Base-by-base conservation (phyloP, 2,329 filamentous ascomycete genomes). In the Neonectria hederae region DNA sequence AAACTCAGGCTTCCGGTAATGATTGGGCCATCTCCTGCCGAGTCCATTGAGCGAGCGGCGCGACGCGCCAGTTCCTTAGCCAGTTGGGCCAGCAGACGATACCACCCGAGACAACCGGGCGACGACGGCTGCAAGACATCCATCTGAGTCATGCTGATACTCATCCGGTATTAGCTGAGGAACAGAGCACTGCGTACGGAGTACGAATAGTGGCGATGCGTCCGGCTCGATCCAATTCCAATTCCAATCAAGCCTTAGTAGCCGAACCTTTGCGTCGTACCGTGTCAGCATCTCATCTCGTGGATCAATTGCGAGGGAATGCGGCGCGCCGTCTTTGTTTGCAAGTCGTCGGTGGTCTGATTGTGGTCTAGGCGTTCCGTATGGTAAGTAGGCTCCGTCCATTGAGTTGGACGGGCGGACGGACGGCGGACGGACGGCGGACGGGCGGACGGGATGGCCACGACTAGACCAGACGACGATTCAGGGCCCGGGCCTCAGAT, bases 21-120 rank as follows among this genome's bases (percentile, higher is more conserved):
- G 52, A 53, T 58, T 62, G 53, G 43, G n/a, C n/a, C n/a, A n/a
- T n/a, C n/a, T n/a, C n/a, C n/a, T 32, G 22, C 26, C n/a, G 24
- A n/a, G 8, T 6, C 10, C 13, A 8, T 24, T 51, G 43, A 59
- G 55, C 55, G 46, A 59, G 55, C 46, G 17, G 22, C 42, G 32
- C 28, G 17, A 17, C 42, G 32, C 28, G 30, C 32, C 43, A 30
- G 24, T 32, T 21, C n/a, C 17, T 21, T 30, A 49, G 46, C 32
- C 32, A 35, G 10, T 14, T 24, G 6, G 32, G 32, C 32, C 32
- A 19, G 22, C 17, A 49, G 46, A 10, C n/a, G n/a, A 28, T 13
- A 11, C 17, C 28, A 32, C 28, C 55, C 46, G 46, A 59, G 55
- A 59, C 45, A 49, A 32, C 32, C 32, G 21, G 51, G 35, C 35